Conservation (phyloP, 208 protist genomes). For the Acanthamoeba healyi region DNA sequence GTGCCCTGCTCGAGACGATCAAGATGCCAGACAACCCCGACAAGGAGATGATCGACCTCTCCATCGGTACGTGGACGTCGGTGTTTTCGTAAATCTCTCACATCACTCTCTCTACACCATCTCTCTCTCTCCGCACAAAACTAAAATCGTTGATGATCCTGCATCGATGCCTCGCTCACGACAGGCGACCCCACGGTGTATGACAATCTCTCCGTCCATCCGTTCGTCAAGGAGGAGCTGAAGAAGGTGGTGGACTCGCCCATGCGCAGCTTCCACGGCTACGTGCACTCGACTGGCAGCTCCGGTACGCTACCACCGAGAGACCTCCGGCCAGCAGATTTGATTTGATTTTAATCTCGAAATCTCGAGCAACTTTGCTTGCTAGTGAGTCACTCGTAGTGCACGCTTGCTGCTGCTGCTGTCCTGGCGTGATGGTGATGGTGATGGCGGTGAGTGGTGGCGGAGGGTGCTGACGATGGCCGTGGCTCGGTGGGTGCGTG, state of each 20-base stretch:
- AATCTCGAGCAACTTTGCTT: too few species aligned
- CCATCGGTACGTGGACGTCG: conserved; percentile 87
- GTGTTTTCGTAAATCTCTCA: background rate
- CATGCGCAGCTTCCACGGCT: conserved; percentile 79
- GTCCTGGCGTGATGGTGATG: too few species aligned
- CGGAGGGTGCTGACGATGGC: too few species aligned
- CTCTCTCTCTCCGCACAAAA: too few species aligned
- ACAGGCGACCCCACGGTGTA: conserved; percentile 89
- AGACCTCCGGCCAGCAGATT: too few species aligned
- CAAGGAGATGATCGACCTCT: conserved; percentile 90
- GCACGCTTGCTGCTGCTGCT: too few species aligned
- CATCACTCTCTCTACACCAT: too few species aligned
- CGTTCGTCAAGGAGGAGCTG: conserved; percentile 87
- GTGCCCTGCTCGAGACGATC: conserved; percentile 91
- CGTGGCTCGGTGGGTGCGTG: too few species aligned
- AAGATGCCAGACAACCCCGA: conserved; percentile 89
- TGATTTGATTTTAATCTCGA: too few species aligned
- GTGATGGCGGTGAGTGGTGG: too few species aligned
- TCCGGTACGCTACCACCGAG: background rate
- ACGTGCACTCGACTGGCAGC: conserved; percentile 80
- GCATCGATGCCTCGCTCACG: conserved; percentile 58
- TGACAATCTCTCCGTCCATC: conserved; percentile 90
- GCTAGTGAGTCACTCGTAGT: too few species aligned
- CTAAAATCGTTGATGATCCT: conserved; percentile 79
- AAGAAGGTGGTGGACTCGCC: conserved; percentile 86